Base-by-base conservation (phyloP, 2,329 filamentous ascomycete genomes). In the Penicillium sp. region DNA sequence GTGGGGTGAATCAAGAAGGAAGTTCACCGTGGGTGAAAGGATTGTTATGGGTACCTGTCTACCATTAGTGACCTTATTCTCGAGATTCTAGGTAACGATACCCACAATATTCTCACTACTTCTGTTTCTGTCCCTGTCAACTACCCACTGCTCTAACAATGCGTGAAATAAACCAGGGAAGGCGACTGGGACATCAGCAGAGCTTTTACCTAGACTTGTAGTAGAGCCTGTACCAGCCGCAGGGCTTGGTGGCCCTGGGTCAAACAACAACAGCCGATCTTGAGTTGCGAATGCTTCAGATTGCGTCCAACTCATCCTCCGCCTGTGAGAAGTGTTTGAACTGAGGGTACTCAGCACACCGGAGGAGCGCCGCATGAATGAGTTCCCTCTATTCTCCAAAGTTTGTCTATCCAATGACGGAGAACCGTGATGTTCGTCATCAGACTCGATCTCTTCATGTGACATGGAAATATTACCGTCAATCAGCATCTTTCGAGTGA, bases 141-240 rank as follows among this genome's bases (percentile, higher is more conserved):
- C 11, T 13, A 14, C 19, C 60, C 63, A 67, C 29, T 67, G 63
- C 16, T 62, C 54, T 1, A 65, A 29, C 14, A 63, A 35, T 19
- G 59, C 63, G 13, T 59, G 62, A 21, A 65, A 62, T 1, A 65
- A 10, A 26, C 60, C 63, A 9, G 64, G 64, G 25, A 66, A 67
- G 11, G 62, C 63, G 47, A 67, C 51, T 25, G 29, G 39, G 14
- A 63, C 60, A 25, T 62, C 57, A 6, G 50, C 57, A 25, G 64
- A 63, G 26, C 47, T 43, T 23, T 54, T 37, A 21, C 53, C 51
- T 7, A 58, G 54, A 26, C 49, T 19, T 47, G 49, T 37, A n/a
- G 46, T 23, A 4, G 54, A 53, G 11, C 35, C 45, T 42, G 25
- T 21, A 43, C n/a, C 10, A 33, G 10, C n/a, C 10, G 42, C 26